Base-by-base conservation (phyloP, 1,139 yeast species). In the Protomyces lactucae-debilis region DNA sequence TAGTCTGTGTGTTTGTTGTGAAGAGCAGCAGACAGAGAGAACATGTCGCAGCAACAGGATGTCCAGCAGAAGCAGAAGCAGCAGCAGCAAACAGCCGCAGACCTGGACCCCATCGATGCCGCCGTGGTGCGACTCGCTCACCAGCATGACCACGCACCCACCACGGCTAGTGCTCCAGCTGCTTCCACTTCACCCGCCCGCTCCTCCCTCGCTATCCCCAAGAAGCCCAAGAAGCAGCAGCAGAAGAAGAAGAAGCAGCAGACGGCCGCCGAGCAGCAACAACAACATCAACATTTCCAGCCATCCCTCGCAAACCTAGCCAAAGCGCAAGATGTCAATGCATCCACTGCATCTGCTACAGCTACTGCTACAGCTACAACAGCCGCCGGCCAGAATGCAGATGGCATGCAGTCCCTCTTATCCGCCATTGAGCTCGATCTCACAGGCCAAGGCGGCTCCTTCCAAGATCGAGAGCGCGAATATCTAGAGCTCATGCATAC, bases 341-440 rank as follows among this genome's bases (percentile, higher is more conserved):
- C 43, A 14, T 12, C 16, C 43, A 37, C 43, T 9, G 43, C 18
- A 14, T 21, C 23, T 21, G 23, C 23, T 4, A 1, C 23, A 1
- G 23, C 23, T 21, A 39, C 43, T 1, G 21, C 23, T 18, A 21
- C 48, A 18, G 43, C 14, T 12, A 2, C 48, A 18, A 21, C 23
- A 10, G 48, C 16, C 3, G 14, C 14, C 16, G 48, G 48, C 1
- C 48, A 43, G 23, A 16, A 8, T n/a, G 48, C 48, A 6, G 40
- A 57, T 51, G 61, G 61, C 25, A 57, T 57, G 61, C 61, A 57
- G 40, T 48, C 55, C 16, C 61, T 57, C 37, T 21, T 57, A 6
- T 48, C 61, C 23, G 61, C 61, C 25, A 57, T 57, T 43, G 61
- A 57, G 25, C 51, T 57, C 39, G 61, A 57, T n/a, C 8, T 57